Base-by-base conservation (phyloP, 768 basidiomycete genomes). In the Boletus sensibilis region DNA sequence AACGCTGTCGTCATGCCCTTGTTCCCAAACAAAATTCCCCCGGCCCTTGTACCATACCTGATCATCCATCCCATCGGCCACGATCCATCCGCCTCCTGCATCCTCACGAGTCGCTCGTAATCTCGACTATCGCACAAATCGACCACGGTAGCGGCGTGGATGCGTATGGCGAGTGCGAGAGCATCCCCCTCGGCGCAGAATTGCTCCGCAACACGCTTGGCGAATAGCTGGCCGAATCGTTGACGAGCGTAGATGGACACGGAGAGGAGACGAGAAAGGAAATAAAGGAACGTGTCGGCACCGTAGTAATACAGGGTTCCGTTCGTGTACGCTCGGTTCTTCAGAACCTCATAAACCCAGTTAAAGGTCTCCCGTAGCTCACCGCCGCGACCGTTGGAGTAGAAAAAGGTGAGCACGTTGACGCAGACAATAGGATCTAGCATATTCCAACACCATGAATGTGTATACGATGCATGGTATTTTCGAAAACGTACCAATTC, bases 81-180 rank as follows among this genome's bases (percentile, higher is more conserved):
- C 4, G 65, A 67, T 3, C 65, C 65, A 14, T 64, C 64, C 2
- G 16, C 52, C 14, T 57, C 54, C 14, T 67, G 64, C 62, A 67
- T 61, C 34, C 34, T 39, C 3, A 12, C 7, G 21, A 66, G 56
- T 16, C 53, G 59, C 13, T 64, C 64, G 6, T 58, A 58, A 27
- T 66, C 62, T 5, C 54, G 56, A 18, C 5, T 55, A 14, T 67
- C 57, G 20, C 53, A 58, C 8, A 65, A 1, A 18, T 58, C 56
- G 21, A 64, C 61, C 0, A 33, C 42, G 1, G 50, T 31, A 14
- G 64, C 61, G 1, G 64, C 58, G 10, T 53, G 49, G 37, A 64
- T 39, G 3, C 64, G 58, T 64, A 65, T 57, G 2, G 58, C 64
- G 21, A 65, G 64, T 13, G 51, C 56, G 14, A 66, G 55, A 0